Conservation (phyloP, 257 asterid species). For the Buddleja alternifolia region DNA sequence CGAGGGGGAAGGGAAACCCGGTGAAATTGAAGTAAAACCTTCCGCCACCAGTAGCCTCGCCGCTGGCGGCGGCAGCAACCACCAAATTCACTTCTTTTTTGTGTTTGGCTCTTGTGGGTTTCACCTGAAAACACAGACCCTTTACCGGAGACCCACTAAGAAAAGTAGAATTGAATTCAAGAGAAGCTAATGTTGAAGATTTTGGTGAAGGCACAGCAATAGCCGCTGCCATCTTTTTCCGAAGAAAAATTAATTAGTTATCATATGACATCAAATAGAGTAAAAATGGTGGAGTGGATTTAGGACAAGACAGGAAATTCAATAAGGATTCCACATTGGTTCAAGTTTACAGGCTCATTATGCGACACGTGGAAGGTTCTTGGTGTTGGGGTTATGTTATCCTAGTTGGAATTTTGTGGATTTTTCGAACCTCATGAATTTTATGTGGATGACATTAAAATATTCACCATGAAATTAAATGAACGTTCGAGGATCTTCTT, state of each 20-base stretch:
- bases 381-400: slow-evolving; percentile 3
- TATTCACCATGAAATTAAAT: neutral
- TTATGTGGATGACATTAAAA: slow-evolving; percentile 38
- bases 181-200: slow-evolving; percentile 37
- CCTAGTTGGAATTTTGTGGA: slow-evolving; percentile 29
- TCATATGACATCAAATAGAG: neutral
- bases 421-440: slow-evolving; percentile 3
- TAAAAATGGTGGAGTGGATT: slow-evolving; percentile 8
- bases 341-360: slow-evolving; percentile 35
- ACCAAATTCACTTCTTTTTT: slow-evolving; percentile 40
- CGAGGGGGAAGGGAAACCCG: slow-evolving; percentile 96
- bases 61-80: slow-evolving; percentile 53
- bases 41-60: slow-evolving; percentile 46
- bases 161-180: slow-evolving; percentile 46
- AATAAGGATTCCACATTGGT: neutral
- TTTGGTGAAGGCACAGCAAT: slow-evolving; percentile 52
- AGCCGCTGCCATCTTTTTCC: slow-evolving; percentile 50
- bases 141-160: slow-evolving; percentile 48
- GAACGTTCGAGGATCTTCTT: neutral
- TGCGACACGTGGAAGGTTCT: slow-evolving; percentile 52
- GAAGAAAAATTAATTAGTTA: slow-evolving; percentile 4
- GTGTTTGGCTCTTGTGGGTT: slow-evolving; percentile 49
- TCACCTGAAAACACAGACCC: slow-evolving; percentile 43
- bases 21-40: slow-evolving; percentile 87
- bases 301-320: slow-evolving; percentile 2